phyloP scores from a whole-genome alignment of 768 basidiomycete species.

The Lyophyllum atratum region DNA sequence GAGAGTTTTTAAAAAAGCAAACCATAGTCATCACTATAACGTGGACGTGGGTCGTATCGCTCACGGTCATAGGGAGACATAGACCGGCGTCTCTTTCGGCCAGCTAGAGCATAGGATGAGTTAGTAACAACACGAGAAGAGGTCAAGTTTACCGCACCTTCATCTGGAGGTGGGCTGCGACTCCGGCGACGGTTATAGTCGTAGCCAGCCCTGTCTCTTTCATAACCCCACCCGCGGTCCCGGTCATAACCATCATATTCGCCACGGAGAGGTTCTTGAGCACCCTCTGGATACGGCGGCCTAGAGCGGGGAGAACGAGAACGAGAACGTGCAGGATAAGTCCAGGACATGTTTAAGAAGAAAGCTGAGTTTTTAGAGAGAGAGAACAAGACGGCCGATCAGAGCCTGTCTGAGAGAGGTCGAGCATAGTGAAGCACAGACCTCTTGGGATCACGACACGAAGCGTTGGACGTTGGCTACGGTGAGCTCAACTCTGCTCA shows the following conservation, averaged over 20 bases:
- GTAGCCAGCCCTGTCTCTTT: constrained; percentile 68
- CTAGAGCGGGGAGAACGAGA: constrained; percentile 78
- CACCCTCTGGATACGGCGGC: constrained; percentile 55
- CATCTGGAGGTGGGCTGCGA: constrained; percentile 73
- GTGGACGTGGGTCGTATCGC: constrained; percentile 79
- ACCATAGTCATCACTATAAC: constrained; percentile 85
- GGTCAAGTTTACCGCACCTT: constrained; percentile 42
- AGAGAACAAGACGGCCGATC: constrained; percentile 62
- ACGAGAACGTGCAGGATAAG: constrained; percentile 80
- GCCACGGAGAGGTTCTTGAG: constrained; percentile 60
- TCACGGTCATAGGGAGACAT: constrained; percentile 82
- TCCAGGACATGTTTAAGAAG: constrained; percentile 80
- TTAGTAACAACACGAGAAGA: constrained; percentile 4
- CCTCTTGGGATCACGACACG: constrained; percentile 76
- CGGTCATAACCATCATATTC: constrained; percentile 77
- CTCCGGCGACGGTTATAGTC: constrained; percentile 75
- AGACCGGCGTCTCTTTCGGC: constrained; percentile 80
- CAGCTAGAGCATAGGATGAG: constrained; percentile 37
- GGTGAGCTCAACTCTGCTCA: constrained; percentile 47
- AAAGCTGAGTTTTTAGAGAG: constrained; percentile 59
- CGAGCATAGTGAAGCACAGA: constrained; percentile 93
- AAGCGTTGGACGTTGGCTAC: constrained; percentile 44
- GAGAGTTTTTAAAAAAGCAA: constrained; percentile 26
- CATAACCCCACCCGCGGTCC: constrained; percentile 69
- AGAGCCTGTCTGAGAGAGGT: constrained; percentile 76